Evolutionary conservation across 306 rosid species (phyloP), one percentile per base, ranked within the genome.

Genomic region (Lupinus albus): DNA sequence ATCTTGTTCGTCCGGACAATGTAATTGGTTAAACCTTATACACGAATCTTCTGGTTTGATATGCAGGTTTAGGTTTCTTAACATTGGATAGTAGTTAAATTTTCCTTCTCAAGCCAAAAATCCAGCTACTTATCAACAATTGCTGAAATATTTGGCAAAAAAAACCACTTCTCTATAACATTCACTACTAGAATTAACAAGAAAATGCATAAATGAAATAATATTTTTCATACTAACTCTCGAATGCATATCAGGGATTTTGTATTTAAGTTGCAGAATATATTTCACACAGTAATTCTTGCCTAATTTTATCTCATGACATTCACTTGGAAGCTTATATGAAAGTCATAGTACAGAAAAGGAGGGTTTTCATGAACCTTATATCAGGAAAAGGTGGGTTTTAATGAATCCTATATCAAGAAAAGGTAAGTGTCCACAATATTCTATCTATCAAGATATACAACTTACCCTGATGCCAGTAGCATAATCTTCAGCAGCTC

Each of bases 401-500:
- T 25, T 25, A 25, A 25, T 25, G 30, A 25, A 25, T 25, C 30
- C 30, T 25, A 25, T 25, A 25, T 25, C 30, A 25, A 25, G 30
- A 25, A 25, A 25, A 25, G 2, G 30, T 25, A 2, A 4, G 30
- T 25, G 2, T 25, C 4, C 4, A 25, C 4, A 25, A 25, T 25
- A 25, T 2, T 25, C 30, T 25, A 25, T 66, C 67, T 58, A 58
- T 70, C 69, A 74, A 44, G 58, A 68, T 18, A 63, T 67, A 78
- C 54, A 74, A 68, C 87, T 84, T 83, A 93, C 98, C 98, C 98
- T 84, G 61, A 89, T 89, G 66, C 98, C 98, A 76, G 98, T 78
- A 42, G 96, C 96, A 83, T 89, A 93, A 78, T 93, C 98, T 84
- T 93, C 98, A 74, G 98, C 98, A 79, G 98, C 97, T 57, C 98